phyloP scores from a whole-genome alignment of 2,329 filamentous ascomycete species.

The Alternaria tenuissima region DNA sequence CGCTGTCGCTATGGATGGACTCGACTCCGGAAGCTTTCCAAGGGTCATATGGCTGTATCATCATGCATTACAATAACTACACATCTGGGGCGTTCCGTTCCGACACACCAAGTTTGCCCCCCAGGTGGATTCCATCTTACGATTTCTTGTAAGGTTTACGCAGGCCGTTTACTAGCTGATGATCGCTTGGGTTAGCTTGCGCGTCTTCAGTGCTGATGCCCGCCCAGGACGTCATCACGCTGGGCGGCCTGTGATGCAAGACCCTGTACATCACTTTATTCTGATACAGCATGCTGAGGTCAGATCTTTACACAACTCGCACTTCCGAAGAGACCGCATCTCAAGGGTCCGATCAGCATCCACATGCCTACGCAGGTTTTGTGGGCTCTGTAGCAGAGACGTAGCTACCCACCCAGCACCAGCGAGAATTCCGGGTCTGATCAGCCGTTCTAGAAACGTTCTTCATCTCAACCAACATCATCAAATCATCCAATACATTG shows the following conservation, averaged over 20 bases:
- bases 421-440: not conserved
- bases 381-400: slow-evolving; percentile 6
- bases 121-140: not conserved
- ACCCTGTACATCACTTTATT: slow-evolving; percentile 34
- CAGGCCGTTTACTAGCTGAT: slow-evolving; percentile 10
- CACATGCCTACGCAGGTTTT: slow-evolving; percentile 5
- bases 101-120: slow-evolving; percentile 13
- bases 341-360: not conserved
- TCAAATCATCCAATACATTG: slow-evolving; percentile 1
- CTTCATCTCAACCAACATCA: not conserved
- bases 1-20: slow-evolving; percentile 28
- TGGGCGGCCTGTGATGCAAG: slow-evolving; percentile 30
- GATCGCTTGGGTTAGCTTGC: slow-evolving; percentile 17
- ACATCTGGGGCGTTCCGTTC: slow-evolving; percentile 7
- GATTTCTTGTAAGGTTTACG: slow-evolving; percentile 7
- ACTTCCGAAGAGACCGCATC: slow-evolving; percentile 14
- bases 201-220: slow-evolving; percentile 12
- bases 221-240: slow-evolving; percentile 24
- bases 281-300: slow-evolving; percentile 25
- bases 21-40: slow-evolving; percentile 30
- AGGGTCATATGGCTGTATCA: slow-evolving; percentile 24
- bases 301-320: slow-evolving; percentile 27
- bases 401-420: not conserved
- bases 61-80: slow-evolving; percentile 15
- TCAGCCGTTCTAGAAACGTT: not conserved